These are phyloP conservation scores for Yamadazyma conglobata DNA, from an alignment of 1,139 yeast genomes.

Conservation along the genomic window DNA sequence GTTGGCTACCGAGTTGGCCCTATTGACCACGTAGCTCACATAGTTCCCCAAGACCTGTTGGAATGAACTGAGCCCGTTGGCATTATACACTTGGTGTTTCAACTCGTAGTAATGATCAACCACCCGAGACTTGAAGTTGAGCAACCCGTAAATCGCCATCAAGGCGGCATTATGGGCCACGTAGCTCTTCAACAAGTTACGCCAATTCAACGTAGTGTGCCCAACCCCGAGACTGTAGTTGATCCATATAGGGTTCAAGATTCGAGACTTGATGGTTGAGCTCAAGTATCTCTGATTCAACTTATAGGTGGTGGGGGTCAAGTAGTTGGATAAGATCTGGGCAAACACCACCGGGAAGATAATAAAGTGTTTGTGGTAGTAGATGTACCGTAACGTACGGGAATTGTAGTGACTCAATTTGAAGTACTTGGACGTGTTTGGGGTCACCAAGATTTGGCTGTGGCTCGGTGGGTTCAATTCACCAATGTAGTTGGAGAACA, in stretches of 20 bases:
- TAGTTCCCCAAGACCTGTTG: conserved; percentile 18
- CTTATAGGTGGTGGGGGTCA: conserved; percentile 39
- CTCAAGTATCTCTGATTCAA: conserved; percentile 38
- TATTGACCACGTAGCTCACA: conserved; percentile 20
- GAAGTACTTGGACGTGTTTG: conserved; percentile 24
- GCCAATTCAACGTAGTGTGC: conserved; percentile 28
- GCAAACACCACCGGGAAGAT: conserved; percentile 38
- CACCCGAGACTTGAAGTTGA: conserved; percentile 23
- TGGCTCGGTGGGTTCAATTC: conserved; percentile 36
- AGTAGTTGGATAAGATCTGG: conserved; percentile 40
- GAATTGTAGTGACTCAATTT: conserved; percentile 24
- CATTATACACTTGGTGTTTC: conserved; percentile 19
- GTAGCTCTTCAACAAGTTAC: conserved; percentile 26
- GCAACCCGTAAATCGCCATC: conserved; percentile 18
- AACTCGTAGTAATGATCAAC: conserved; percentile 28
- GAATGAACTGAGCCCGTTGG: conserved; percentile 11
- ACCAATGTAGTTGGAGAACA: conserved; percentile 33
- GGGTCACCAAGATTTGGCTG: conserved; percentile 26
- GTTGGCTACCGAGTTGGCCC: conserved; percentile 32
- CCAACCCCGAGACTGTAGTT: conserved; percentile 32
- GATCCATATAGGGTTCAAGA: conserved; percentile 45
- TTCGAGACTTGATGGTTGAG: conserved; percentile 26
- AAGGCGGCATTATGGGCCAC: conserved; percentile 25
- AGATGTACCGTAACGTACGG: conserved; percentile 19
- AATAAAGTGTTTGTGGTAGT: conserved; percentile 30